Base-by-base conservation (phyloP, 2,329 filamentous ascomycete species). In the Harringtonia lauricola region DNA sequence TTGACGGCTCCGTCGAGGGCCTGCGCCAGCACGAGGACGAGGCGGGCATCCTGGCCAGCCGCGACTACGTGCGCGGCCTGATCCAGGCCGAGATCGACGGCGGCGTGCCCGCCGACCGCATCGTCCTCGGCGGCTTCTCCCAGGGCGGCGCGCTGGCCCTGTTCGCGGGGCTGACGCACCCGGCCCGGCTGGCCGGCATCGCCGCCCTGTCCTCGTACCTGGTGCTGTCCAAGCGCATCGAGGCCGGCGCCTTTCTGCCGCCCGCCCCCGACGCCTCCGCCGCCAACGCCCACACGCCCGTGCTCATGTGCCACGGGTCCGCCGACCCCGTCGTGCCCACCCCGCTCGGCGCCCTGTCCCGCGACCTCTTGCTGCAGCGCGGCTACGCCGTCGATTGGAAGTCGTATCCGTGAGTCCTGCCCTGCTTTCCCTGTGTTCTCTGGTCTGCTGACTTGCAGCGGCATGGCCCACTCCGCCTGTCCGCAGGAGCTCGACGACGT, bases 301-400 rank as follows among this genome's bases (percentile, higher is more conserved):
- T 96, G 49, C 86, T 92, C 63, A 83, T 95, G 80, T 87, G 76
- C 13, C 92, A 96, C 55, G 92, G 92, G n/a, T 74, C 81, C 48
- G 65, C 64, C 1, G 90, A 98, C 60, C 72, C 72, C 14, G 66
- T 95, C 3, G 84, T 95, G 9, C 72, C 70, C 52, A 74, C 79
- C 36, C 65, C 73, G 44, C 82, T 84, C 62, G 90, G 86, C 14
- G 64, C 76, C 59, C 60, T 70, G 62, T 87, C 84, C 21, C 76
- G 74, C 3, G 71, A 86, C 34, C 59, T 72, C 46, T 64, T 96
- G 41, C 80, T 77, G 60, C 72, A 75, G 33, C 64, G 81, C 60
- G 86, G 86, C 1, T 83, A 81, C 60, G 71, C 82, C 44, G 82
- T 92, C 6, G 75, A 81, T 12, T 81, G 92, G 63, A 82, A 82